A percentile compares a stretch with the other conserved stretches of the same genome.
These are phyloP conservation scores for Blastomyces percursus DNA, from an alignment of 2,329 filamentous ascomycete species.

Conservation along the genomic window DNA sequence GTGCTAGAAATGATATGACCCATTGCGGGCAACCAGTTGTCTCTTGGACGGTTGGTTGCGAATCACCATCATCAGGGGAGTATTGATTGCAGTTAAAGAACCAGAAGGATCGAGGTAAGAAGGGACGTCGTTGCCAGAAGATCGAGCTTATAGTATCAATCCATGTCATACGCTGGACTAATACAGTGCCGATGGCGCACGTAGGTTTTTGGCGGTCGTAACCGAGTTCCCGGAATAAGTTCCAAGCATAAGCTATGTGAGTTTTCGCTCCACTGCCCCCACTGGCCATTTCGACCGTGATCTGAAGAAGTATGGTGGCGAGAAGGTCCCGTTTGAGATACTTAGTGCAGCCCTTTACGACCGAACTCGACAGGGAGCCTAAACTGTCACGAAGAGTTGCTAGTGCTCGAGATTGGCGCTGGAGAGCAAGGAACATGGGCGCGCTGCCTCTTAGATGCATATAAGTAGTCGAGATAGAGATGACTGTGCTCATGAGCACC, in stretches of 20 bases:
- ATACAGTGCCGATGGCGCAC: neutral
- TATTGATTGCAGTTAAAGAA: neutral
- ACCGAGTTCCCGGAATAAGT: constrained; percentile 2
- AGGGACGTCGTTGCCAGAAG: constrained; percentile 2
- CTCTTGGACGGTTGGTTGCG: constrained; percentile 2
- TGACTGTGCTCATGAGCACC: constrained; percentile 2
- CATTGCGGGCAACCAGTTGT: constrained; percentile 5
- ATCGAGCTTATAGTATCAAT: constrained; percentile 4
- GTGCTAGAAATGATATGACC: constrained; percentile 1
- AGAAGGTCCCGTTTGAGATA: constrained; percentile 2
- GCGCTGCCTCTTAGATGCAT: constrained; percentile 4
- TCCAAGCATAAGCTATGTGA: constrained; percentile 3
- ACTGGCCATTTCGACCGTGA: constrained; percentile 3
- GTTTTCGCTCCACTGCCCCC: neutral
- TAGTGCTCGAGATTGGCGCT: constrained; percentile 1
- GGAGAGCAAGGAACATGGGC: neutral
- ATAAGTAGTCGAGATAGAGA: constrained; percentile 2
- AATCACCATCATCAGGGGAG: neutral
- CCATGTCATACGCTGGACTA: constrained; percentile 3
- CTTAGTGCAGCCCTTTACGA: neutral
- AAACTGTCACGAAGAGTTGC: constrained; percentile 2
- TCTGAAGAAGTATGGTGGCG: constrained; percentile 2
- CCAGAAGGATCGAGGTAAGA: constrained; percentile 1
- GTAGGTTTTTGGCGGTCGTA: neutral
- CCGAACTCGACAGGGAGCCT: neutral